Conservation (phyloP, 192 early-diverging fungal genomes). For the Chytriomyces confervae region DNA sequence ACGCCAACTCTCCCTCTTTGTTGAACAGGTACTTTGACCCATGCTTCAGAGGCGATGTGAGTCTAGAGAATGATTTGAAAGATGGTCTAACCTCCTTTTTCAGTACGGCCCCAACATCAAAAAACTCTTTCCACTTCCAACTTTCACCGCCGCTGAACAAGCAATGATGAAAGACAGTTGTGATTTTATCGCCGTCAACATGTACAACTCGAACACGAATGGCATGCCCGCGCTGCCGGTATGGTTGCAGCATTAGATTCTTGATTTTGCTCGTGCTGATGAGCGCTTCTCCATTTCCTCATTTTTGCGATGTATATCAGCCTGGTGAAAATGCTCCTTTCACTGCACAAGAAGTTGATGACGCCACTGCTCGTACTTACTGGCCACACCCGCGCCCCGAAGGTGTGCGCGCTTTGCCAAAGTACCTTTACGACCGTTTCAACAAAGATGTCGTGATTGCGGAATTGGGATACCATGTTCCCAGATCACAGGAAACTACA, state of each 20-base stretch:
- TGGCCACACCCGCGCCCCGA: conserved; percentile 29
- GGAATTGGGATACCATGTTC: conserved; percentile 33
- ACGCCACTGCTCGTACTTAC: conserved; percentile 9
- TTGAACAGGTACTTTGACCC: conserved; percentile 41
- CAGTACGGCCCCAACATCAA: conserved; percentile 24
- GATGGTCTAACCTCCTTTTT: not conserved
- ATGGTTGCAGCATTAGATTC: no score
- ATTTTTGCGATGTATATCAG: not conserved
- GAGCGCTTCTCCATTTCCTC: not conserved
- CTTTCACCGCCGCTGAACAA: conserved; percentile 45
- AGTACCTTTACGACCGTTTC: conserved; percentile 20
- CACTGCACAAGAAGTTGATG: conserved; percentile 29
- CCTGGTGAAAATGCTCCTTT: conserved; percentile 5
- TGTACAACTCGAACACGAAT: conserved; percentile 39
- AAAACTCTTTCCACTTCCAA: conserved; percentile 20
- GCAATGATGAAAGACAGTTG: conserved; percentile 45
- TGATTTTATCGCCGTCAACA: conserved; percentile 56
- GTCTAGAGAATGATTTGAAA: not conserved
- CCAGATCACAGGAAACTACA: conserved; percentile 3
- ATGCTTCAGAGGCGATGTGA: conserved; percentile 42
- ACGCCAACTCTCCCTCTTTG: not conserved
- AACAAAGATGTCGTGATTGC: conserved; percentile 21
- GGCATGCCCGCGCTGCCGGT: conserved; percentile 2
- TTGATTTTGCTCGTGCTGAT: not conserved
- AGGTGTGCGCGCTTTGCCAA: conserved; percentile 5